Conservation (phyloP, 306 rosid species). For the Potentilla sterilis region DNA sequence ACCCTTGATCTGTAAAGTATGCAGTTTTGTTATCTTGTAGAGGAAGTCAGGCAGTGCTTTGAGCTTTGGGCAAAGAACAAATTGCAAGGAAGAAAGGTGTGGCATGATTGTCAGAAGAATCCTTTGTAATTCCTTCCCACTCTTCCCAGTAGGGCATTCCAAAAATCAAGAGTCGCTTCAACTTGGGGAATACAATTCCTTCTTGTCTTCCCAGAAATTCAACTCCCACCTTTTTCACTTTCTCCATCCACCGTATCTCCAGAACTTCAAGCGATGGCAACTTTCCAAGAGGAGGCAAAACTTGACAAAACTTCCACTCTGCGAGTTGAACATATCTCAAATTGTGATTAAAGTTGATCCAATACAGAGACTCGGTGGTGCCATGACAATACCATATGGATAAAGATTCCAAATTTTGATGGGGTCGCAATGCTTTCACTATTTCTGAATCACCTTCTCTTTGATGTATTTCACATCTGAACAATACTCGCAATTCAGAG, state of each 20-base stretch:
- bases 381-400: neutral
- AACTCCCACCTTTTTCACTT: constrained; percentile 1
- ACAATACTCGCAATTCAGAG: no score
- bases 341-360: neutral
- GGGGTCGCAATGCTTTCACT: constrained; percentile 17
- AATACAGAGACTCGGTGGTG: neutral
- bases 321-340: fast-evolving
- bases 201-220: constrained; percentile 6
- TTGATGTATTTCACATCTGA: no score
- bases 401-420: neutral
- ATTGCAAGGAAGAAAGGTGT: neutral
- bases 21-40: neutral
- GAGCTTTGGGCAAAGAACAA: neutral
- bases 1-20: neutral
- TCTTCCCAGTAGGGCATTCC: neutral
- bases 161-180: neutral
- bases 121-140: neutral
- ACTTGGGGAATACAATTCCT: neutral
- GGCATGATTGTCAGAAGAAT: neutral
- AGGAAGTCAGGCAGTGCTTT: neutral
- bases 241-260: fast-evolving
- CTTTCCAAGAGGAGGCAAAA: constrained; percentile 16
- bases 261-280: neutral
- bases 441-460: neutral
- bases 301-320: neutral